These are phyloP conservation scores for Sphaceloma murrayae DNA, from an alignment of 2,329 filamentous ascomycete species.

Conservation along the genomic window DNA sequence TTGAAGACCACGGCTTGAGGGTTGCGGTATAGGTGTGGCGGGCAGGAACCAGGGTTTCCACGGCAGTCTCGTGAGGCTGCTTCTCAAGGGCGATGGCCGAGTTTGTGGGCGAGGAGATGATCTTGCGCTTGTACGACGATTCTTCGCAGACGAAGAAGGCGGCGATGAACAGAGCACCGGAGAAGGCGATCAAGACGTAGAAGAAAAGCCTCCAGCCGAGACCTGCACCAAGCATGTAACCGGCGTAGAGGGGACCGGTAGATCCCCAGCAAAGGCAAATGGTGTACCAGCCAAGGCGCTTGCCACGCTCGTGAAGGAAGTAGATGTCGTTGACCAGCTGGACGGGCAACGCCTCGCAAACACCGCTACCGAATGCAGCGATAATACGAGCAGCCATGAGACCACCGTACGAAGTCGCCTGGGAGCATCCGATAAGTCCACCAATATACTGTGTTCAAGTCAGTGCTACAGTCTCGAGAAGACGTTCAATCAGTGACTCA, in stretches of 20 bases:
- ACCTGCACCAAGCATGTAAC: constrained; percentile 51
- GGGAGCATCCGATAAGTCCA: constrained; percentile 36
- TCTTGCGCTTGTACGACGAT: constrained; percentile 40
- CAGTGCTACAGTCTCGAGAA: background rate
- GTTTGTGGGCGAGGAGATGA: constrained; percentile 6
- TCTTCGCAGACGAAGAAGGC: constrained; percentile 53
- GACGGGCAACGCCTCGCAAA: constrained; percentile 40
- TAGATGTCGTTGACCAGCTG: constrained; percentile 42
- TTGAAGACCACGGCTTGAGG: constrained; percentile 28
- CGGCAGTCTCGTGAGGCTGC: constrained; percentile 22
- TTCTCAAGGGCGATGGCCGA: constrained; percentile 19
- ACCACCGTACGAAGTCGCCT: constrained; percentile 32
- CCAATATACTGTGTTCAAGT: constrained; percentile 29
- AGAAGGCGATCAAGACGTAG: constrained; percentile 51
- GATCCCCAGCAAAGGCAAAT: constrained; percentile 48
- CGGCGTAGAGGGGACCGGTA: constrained; percentile 48
- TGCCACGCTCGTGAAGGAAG: constrained; percentile 39
- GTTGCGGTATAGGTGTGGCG: constrained; percentile 26
- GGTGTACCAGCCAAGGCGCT: constrained; percentile 51
- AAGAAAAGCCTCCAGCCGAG: constrained; percentile 54
- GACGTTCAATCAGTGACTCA: constrained; percentile 20
- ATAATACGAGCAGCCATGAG: constrained; percentile 38
- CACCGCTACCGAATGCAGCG: constrained; percentile 36
- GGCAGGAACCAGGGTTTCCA: constrained; percentile 22
- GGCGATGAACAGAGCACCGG: constrained; percentile 34